Evolutionary conservation across 2,329 filamentous ascomycete genomes (phyloP), one percentile per base, ranked within the genome.

Genomic region (Sarocladiaceae sp.): DNA sequence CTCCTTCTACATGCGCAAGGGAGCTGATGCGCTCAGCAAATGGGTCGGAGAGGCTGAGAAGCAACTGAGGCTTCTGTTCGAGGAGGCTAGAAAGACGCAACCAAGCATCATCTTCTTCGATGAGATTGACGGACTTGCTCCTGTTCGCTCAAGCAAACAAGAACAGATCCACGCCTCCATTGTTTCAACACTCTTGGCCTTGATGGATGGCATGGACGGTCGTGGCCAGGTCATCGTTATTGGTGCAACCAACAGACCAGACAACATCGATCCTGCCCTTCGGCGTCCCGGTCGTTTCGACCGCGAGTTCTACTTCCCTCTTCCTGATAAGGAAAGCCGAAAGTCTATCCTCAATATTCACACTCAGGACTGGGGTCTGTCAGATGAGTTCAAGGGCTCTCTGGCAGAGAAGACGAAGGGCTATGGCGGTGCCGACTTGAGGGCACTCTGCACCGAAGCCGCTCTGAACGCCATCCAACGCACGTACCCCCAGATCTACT

Each of bases 61-160:
- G 70, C 94, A 99, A 66, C 81, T 99, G 51, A 86, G 94, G 42
- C 74, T 97, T 53, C 78, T 99, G 4, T 99, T 99, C 58, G 94
- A 97, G 62, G 94, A 99, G 70, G 94, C 94, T 15, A 82, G 93
- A 56, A 94, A 91, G 67, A 97, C 88, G 1, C 94, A 99, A 64
- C 94, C 94, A 0, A 97, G 93, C 67, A 99, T 99, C 69, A 99
- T 99, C 67, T 99, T 99, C 75, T 97, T 99, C 61, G 94, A 99
- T 66, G 94, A 99, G 68, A 99, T 99, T 59, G 94, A 99, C 71
- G 94, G 94, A 52, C 78, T 99, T 57, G 94, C 94, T 2, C 95
- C 94, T 50, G 94, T 97, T 29, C 83, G 94, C 60, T 97, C 94
- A 12, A 97, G 93, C 70, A 97, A 97, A 68, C 93, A 97, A 71